A percentile compares a stretch with the other conserved stretches of the same genome.
Evolutionary conservation across 768 basidiomycete species (phyloP).

Genomic region (Paxillus ammoniavirescens): DNA sequence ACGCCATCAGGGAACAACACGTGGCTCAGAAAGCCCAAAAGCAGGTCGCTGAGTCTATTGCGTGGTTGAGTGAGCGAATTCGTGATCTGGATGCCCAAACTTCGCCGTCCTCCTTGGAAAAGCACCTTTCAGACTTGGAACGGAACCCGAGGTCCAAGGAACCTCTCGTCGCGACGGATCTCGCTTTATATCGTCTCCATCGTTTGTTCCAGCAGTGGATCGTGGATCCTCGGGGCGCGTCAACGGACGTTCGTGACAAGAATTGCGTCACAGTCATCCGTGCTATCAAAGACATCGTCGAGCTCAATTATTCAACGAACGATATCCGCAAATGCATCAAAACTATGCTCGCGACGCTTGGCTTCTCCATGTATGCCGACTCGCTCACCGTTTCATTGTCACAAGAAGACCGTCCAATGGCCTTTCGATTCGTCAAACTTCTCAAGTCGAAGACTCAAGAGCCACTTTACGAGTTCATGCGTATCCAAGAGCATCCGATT

Average conservation of each 20-base stretch:
- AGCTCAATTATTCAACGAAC: constrained; percentile 29
- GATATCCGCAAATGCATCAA: constrained; percentile 36
- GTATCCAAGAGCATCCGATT: constrained; percentile 52
- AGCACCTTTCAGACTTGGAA: constrained; percentile 36
- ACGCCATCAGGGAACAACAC: constrained; percentile 46
- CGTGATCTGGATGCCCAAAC: constrained; percentile 26
- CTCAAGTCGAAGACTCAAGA: constrained; percentile 42
- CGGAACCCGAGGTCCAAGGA: constrained; percentile 46
- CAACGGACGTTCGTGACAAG: constrained; percentile 40
- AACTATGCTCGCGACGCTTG: constrained; percentile 42
- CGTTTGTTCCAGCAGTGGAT: constrained; percentile 54
- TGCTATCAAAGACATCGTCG: constrained; percentile 44
- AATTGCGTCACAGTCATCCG: constrained; percentile 48
- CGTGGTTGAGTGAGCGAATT: constrained; percentile 57
- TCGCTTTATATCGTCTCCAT: constrained; percentile 52
- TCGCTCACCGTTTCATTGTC: constrained; percentile 15
- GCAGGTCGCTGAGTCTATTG: constrained; percentile 36
- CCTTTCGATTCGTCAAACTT: constrained; percentile 59
- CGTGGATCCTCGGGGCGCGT: constrained; percentile 39
- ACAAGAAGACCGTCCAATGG: constrained; percentile 30
- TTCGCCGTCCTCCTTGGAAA: constrained; percentile 26
- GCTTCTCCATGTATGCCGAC: constrained; percentile 42
- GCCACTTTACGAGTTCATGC: constrained; percentile 50
- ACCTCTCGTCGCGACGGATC: constrained; percentile 47
- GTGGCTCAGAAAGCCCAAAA: constrained; percentile 43